Conservation (phyloP, 2,329 filamentous ascomycete genomes). For the Pyrenochaeta sp. region DNA sequence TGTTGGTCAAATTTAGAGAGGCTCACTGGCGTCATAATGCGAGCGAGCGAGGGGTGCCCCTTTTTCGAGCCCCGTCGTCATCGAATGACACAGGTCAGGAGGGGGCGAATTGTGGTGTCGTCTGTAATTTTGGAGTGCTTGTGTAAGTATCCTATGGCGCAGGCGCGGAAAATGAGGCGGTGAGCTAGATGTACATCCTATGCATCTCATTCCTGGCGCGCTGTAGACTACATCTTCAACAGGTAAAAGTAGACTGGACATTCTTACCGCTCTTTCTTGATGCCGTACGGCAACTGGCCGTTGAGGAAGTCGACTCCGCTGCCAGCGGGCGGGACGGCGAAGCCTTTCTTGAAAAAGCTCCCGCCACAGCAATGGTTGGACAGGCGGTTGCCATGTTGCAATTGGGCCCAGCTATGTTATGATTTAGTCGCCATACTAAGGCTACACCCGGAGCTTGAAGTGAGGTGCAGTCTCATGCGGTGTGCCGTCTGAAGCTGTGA, state of each 20-base stretch:
- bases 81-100: slow-evolving; percentile 27
- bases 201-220: slow-evolving; percentile 31
- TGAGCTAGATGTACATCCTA: slow-evolving; percentile 30
- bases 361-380: slow-evolving; percentile 34
- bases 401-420: slow-evolving; percentile 15
- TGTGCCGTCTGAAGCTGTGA: not conserved
- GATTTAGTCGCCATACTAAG: slow-evolving; percentile 1
- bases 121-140: slow-evolving; percentile 21
- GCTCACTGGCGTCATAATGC: slow-evolving; percentile 32
- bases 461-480: not conserved
- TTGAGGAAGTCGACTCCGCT: slow-evolving; percentile 22
- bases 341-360: slow-evolving; percentile 22
- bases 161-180: slow-evolving; percentile 29
- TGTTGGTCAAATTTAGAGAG: slow-evolving; percentile 29
- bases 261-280: slow-evolving; percentile 47
- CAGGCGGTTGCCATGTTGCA: slow-evolving; percentile 41
- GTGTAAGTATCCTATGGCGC: slow-evolving; percentile 28
- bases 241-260: slow-evolving; percentile 34
- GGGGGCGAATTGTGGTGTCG: slow-evolving; percentile 16
- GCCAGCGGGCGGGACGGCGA: slow-evolving; percentile 30
- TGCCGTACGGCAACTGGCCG: slow-evolving; percentile 31
- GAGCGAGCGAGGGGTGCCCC: slow-evolving; percentile 24
- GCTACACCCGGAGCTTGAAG: slow-evolving; percentile 8
- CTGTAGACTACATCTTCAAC: slow-evolving; percentile 38
- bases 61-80: slow-evolving; percentile 38